Evolutionary conservation across 192 early-diverging fungal species (phyloP).

Genomic region (Coemansia sp.): DNA sequence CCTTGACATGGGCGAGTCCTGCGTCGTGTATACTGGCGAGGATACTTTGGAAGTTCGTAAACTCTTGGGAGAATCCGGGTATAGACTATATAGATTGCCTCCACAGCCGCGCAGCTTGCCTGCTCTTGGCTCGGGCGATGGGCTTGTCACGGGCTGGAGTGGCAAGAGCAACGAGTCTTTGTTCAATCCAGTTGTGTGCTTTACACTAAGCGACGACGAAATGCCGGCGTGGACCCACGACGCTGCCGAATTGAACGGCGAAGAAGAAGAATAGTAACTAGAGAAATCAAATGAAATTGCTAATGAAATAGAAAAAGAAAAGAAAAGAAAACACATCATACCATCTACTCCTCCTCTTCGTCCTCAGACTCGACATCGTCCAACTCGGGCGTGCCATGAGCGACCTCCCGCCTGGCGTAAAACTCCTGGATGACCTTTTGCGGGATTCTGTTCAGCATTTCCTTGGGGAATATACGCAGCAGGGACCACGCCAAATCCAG

Average conservation of each 20-base stretch:
- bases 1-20: too few relatives aligned
- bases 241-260: too few relatives aligned
- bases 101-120: not conserved
- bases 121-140: not conserved
- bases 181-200: too few relatives aligned
- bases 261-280: too few relatives aligned
- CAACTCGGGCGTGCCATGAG: conserved; percentile 2
- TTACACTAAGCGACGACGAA: too few relatives aligned
- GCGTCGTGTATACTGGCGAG: not conserved
- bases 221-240: too few relatives aligned
- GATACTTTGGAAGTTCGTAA: not conserved
- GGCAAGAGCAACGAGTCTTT: not conserved
- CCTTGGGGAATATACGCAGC: conserved; percentile 99
- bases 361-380: conserved; percentile 44
- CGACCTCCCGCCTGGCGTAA: conserved; percentile 73
- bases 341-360: conserved; percentile 1
- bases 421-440: conserved; percentile 93
- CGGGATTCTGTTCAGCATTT: conserved; percentile 99
- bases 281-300: not conserved
- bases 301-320: conserved; percentile 1
- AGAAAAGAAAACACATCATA: not conserved
- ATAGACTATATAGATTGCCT: not conserved
- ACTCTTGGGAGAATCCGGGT: too few relatives aligned
- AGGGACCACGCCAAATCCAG: conserved; percentile 99
- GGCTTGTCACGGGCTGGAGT: not conserved